Base-by-base conservation (phyloP, 2,329 filamentous ascomycete genomes). In the Aplosporella prunicola region DNA sequence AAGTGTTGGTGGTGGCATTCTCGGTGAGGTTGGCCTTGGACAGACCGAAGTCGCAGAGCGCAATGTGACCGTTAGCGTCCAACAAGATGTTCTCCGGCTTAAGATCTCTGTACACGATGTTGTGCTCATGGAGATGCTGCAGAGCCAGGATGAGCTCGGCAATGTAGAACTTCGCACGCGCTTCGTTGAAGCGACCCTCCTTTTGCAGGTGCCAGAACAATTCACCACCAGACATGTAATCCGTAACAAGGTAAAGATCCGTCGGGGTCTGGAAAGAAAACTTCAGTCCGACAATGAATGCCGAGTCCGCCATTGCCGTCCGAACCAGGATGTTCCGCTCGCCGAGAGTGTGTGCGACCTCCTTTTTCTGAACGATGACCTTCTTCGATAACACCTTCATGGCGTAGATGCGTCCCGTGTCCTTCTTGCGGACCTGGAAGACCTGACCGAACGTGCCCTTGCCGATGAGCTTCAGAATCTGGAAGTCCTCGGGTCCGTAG, bases 381-480 rank as follows among this genome's bases (percentile, higher is more conserved):
- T 98, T 98, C 72, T 98, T 98, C 34, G 91, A 95, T 20, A 98
- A 69, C 2, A 98, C 89, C 63, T 98, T 98, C 91, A 98, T 98
- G 44, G 91, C 91, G 55, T 98, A 98, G 43, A 98, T 95, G 29
- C 91, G 80, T 51, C 80, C 78, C 1, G 89, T 95, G 58, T 98
- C 91, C 68, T 85, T 91, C 74, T 98, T 98, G 51, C 86, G 81
- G 5, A 98, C 91, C 59, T 98, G 91, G 58, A 96, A 98, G 2
- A 98, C 91, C 60, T 98, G 91, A 1, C 91, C 91, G 57, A 98
- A 98, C 0, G 91, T 98, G 38, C 91, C 91, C 63, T 96, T 96
- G 45, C 91, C 91, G 47, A 98, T 96, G 40, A 98, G 76, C 59
- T 93, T 91, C 44, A 98, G 66, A 35, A 98, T 93, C 50, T 93